Percentiles rank a stretch among this genome's conserved stretches.
Evolutionary conservation across 805 yeast genomes (phyloP).

Genomic region (Candida xyloterini): DNA sequence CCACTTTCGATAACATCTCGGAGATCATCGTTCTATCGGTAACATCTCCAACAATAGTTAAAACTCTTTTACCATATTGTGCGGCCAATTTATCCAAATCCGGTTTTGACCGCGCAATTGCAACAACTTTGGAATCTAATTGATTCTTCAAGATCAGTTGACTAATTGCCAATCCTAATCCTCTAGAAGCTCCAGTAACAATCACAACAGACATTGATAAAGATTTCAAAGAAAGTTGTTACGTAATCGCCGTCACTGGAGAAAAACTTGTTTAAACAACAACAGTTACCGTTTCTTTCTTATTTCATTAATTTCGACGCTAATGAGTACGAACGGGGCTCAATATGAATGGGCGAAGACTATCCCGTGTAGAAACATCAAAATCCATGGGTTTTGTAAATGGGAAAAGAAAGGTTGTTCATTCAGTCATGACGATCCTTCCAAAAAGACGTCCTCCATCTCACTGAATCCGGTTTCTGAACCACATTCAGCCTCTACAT

Average conservation of each 20-base stretch:
- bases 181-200: constrained; percentile 67
- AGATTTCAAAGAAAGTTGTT: too few species aligned
- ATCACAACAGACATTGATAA: constrained; percentile 31
- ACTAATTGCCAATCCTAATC: constrained; percentile 81
- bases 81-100: constrained; percentile 36
- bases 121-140: constrained; percentile 48
- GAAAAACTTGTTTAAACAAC: constrained; percentile 4
- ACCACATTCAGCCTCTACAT: constrained; percentile 11
- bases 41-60: constrained; percentile 59
- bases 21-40: constrained; percentile 38
- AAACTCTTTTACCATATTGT: constrained; percentile 48
- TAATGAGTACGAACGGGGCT: constrained; percentile 17
- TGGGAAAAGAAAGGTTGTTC: constrained; percentile 86
- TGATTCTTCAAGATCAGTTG: constrained; percentile 41
- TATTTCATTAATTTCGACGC: neutral
- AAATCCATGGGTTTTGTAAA: constrained; percentile 85
- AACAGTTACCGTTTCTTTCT: neutral
- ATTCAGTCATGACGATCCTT: constrained; percentile 60
- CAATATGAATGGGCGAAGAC: constrained; percentile 62
- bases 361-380: constrained; percentile 78
- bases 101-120: constrained; percentile 65
- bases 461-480: constrained; percentile 9
- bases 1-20: constrained; percentile 43
- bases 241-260: neutral
- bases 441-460: constrained; percentile 12